phyloP scores from a whole-genome alignment of 208 protist species.

The Trypanosoma conorhini region DNA sequence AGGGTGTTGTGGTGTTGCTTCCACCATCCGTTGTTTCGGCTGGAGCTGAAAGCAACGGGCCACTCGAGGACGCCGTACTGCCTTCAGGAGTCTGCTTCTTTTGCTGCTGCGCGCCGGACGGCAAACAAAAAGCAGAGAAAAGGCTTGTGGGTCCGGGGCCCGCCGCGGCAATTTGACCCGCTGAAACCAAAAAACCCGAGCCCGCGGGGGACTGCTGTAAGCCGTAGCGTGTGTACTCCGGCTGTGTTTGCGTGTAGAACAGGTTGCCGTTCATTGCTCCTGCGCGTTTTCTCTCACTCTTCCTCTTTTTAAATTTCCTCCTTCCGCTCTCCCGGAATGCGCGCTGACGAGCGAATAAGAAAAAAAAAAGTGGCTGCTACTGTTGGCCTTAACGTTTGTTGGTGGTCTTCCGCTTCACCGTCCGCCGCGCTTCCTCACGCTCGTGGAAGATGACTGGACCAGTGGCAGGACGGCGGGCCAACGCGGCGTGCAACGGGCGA shows the following conservation, averaged over 20 bases:
- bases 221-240: not conserved
- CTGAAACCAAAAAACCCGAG: not conserved
- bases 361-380: no score
- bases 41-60: not conserved
- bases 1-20: not conserved
- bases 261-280: not conserved
- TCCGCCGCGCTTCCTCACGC: no score
- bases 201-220: not conserved
- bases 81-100: not conserved
- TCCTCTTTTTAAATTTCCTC: not conserved
- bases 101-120: not conserved
- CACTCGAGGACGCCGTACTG: not conserved
- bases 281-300: not conserved
- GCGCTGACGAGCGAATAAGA: no score
- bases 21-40: not conserved
- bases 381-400: no score
- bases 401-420: no score
- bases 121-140: not conserved
- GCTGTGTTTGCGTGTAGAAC: not conserved
- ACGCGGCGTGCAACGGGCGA: no score
- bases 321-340: no score
- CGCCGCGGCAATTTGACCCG: not conserved
- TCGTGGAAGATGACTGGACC: no score
- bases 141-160: not conserved
- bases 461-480: no score